Percentiles rank a stretch among this genome's conserved stretches.
Evolutionary conservation across 306 rosid species (phyloP).

Genomic region (Echinosophora koreensis): DNA sequence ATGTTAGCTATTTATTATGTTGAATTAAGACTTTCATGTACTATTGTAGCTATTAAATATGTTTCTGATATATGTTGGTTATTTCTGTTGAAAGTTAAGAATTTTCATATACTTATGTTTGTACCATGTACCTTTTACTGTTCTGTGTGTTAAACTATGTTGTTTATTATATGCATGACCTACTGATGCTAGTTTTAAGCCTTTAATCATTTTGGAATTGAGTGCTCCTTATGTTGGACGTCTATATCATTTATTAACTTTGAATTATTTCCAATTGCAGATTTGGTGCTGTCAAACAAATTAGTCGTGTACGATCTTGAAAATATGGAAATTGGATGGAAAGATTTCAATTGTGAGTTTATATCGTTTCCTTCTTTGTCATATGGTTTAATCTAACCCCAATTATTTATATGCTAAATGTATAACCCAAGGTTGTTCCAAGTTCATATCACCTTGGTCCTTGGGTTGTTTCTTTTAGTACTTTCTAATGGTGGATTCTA

Average conservation of each 20-base stretch:
- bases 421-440: neutral
- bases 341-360: constrained; percentile 75
- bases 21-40: neutral
- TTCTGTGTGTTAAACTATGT: constrained; percentile 4
- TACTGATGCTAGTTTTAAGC: constrained; percentile 13
- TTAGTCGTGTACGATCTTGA: constrained; percentile 74
- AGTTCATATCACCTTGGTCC: constrained; percentile 9
- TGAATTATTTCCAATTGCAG: constrained; percentile 59
- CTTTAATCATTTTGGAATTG: constrained; percentile 19
- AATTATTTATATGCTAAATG: constrained; percentile 7
- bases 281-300: constrained; percentile 78
- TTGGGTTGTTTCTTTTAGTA: constrained; percentile 9
- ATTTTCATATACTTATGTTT: constrained; percentile 20
- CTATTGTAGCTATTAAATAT: neutral
- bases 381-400: constrained; percentile 12
- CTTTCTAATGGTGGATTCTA: too few species aligned
- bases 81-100: constrained; percentile 2
- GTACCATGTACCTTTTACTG: neutral
- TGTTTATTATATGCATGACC: neutral
- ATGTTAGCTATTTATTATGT: constrained; percentile 9
- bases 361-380: neutral
- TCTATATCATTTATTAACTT: constrained; percentile 29
- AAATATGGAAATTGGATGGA: constrained; percentile 75
- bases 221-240: neutral
- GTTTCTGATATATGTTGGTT: constrained; percentile 5